phyloP scores from a whole-genome alignment of 108 stramenopile species.

The Chaetoceros muelleri region DNA sequence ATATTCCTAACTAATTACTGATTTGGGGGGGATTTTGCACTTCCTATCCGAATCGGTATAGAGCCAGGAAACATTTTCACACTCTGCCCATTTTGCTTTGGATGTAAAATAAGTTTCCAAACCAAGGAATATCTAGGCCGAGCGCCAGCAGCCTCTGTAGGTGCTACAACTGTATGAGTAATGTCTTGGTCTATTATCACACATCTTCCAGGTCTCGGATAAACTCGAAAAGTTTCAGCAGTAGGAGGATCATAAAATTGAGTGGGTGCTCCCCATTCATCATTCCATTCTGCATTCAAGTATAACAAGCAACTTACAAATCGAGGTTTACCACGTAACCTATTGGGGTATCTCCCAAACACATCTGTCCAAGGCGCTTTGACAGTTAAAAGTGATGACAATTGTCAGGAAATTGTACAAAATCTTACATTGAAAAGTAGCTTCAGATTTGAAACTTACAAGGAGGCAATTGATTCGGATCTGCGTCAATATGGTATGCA shows the following conservation, averaged over 20 bases:
- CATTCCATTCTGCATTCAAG: conserved; percentile 53
- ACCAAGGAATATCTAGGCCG: conserved; percentile 61
- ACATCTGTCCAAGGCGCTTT: conserved; percentile 60
- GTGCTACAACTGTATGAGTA: conserved; percentile 53
- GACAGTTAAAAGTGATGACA: too few relatives aligned
- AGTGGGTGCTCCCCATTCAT: conserved; percentile 53
- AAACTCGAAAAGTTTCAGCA: conserved; percentile 21
- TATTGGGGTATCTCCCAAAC: conserved; percentile 58
- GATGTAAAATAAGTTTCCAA: conserved; percentile 66
- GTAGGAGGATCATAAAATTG: conserved; percentile 54
- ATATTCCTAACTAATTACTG: background rate
- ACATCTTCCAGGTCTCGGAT: conserved; percentile 40
- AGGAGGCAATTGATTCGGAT: conserved; percentile 48
- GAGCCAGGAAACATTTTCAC: conserved; percentile 37
- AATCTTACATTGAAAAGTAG: too few relatives aligned
- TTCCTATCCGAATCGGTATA: conserved; percentile 27
- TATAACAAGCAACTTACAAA: conserved; percentile 63
- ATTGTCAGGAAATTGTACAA: too few relatives aligned
- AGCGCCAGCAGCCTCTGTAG: conserved; percentile 30
- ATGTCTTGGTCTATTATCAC: conserved; percentile 62
- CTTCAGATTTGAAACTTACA: too few relatives aligned
- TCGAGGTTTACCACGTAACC: conserved; percentile 44
- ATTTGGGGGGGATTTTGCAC: conserved; percentile 14
- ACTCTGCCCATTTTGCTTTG: conserved; percentile 31
- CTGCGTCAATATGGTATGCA: conserved; percentile 61